Base-by-base conservation (phyloP, 768 basidiomycete genomes). In the Psilocybe azurescens region DNA sequence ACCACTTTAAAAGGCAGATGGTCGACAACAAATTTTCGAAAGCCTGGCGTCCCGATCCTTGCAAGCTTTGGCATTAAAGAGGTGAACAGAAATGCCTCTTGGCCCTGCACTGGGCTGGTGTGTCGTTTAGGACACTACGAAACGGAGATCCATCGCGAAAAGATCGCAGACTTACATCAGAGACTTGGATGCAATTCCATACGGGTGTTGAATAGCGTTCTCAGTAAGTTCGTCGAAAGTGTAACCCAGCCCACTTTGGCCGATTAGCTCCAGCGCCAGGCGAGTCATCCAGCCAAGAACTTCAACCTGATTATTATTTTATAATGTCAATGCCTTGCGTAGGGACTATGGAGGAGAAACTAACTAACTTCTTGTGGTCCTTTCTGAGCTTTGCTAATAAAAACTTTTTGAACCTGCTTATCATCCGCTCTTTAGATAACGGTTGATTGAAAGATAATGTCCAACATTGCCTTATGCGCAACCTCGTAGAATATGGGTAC, bases 181-280 rank as follows among this genome's bases (percentile, higher is more conserved):
- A 28, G 60, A 55, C 64, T 77, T 75, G 29, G 73, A 66, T 6
- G 76, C 71, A 14, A 60, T 48, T 32, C 67, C 69, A 53, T 78
- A 82, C 50, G 69, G 77, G 68, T 74, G 75, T 1, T 65, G 63
- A 10, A 58, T 60, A 9, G 65, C 60, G 20, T 75, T 74, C 33
- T 75, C 73, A 16, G 66, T 70, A 11, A 84, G 73, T 0, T 75
- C 60, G 62, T 82, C 80, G 50, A 82, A 81, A 11, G 77, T 77
- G 53, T 74, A 74, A 5, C 81, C 80, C 24, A 86, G 72, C 4
- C 83, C 82, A 32, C 77, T 79, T 71, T 81, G 81, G 14, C 81
- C 82, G 53, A 86, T 79, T 38, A 84, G 72, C 60, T 85, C 83
- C 24, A 84, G 72, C 20, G 84, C 81, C 11, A 77, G 73, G 5